Base-by-base conservation (phyloP, 371 early-diverging fungal species). In the Mucor racemosus region DNA sequence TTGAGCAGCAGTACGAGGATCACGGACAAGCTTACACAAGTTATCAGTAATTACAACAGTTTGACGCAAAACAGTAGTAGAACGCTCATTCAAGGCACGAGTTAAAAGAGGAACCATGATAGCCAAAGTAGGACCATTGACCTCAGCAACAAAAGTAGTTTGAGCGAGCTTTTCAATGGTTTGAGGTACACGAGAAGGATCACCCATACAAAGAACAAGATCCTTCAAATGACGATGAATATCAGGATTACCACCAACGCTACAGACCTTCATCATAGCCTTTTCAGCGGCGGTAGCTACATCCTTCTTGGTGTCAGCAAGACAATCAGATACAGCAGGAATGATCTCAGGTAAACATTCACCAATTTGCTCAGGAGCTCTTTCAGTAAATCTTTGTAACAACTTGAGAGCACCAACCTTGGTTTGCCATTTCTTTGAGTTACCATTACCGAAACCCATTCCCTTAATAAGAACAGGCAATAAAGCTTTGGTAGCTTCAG, bases 121-220 rank as follows among this genome's bases (percentile, higher is more conserved):
- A 69, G 94, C 92, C 39, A 93, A 82, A 17, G 91, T 88, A 26
- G 92, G 92, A 39, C 89, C 91, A 62, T 87, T 88, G 69, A 93
- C 92, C 70, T 88, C 89, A 50, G 90, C 89, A 17, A 93, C 92
- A 76, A 93, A 93, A 21, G 94, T 93, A 17, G 91, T 91, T 42
- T 87, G 85, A 1, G 91, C 88, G 21, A 93, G 78, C 67, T 91
- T 91, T 63, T 91, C 88, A 64, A 93, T 86, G 48, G 87, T 86
- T 21, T 78, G 76, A 41, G 89, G 79, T 0, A 91, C 90, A 59
- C 87, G 81, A 14, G 84, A 80, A 8, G 94, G 94, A 61, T 89
- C 84, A 40, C 91, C 91, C 86, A 93, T 91, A 78, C 91, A 90
- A 44, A 83, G 76, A 31, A 91, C 88, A 31, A 92, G 77, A 53